Conservation (phyloP, 495 filamentous ascomycete genomes). For the Cenococcum geophilum region DNA sequence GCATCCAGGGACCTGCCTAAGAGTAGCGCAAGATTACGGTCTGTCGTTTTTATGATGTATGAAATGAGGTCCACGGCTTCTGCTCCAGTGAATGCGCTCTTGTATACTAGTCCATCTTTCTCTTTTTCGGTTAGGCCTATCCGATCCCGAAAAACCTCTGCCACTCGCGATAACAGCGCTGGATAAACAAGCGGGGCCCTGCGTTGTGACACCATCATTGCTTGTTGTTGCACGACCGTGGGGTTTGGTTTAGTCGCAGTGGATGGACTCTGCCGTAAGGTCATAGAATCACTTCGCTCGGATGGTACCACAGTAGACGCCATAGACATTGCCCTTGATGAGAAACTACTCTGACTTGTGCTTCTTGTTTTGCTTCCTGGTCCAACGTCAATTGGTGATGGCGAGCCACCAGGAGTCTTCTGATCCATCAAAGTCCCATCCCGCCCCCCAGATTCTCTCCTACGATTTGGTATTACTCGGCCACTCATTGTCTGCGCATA, state of each 20-base stretch:
- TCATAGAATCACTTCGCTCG: constrained; percentile 42
- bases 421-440: constrained; percentile 15
- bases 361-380: constrained; percentile 34
- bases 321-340: constrained; percentile 75
- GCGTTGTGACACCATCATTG: constrained; percentile 48
- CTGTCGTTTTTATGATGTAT: constrained; percentile 92
- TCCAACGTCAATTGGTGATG: constrained; percentile 24
- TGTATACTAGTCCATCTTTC: constrained; percentile 96
- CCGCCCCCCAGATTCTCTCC: constrained; percentile 48
- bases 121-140: constrained; percentile 76
- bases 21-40: constrained; percentile 88
- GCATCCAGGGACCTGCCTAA: constrained; percentile 92
- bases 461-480: constrained; percentile 68
- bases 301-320: constrained; percentile 62
- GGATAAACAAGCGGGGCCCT: constrained; percentile 82
- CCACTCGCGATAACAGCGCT: constrained; percentile 82
- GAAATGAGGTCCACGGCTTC: constrained; percentile 94
- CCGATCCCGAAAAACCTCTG: constrained; percentile 81
- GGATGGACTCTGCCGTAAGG: constrained; percentile 15
- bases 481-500: constrained; percentile 85
- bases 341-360: constrained; percentile 38
- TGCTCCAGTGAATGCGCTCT: constrained; percentile 87
- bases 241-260: constrained; percentile 45
- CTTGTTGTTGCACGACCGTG: constrained; percentile 33
- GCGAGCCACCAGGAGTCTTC: constrained; percentile 13